Base-by-base conservation (phyloP, 441 rosid genomes). In the Mallotus japonicus region DNA sequence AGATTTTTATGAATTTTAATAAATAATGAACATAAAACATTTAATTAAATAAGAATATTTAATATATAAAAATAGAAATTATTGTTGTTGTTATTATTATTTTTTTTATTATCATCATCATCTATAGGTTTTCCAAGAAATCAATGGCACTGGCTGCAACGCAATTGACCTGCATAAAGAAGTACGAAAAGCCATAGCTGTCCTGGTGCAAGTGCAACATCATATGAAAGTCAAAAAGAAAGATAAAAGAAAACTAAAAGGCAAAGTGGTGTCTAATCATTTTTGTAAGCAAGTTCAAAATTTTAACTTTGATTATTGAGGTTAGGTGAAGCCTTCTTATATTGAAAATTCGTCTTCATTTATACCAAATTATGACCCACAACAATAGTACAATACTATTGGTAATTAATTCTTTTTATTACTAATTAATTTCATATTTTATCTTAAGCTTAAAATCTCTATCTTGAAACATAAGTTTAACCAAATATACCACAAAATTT, bases 211-310 rank as follows among this genome's bases (percentile, higher is more conserved):
- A 65, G 37, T 24, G 28, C 34, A 50, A 65, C 17, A 47, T 65
- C 60, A 56, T 10, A 56, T 24, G 28, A 60, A 67, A 49, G n/a
- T 28, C 4, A 51, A 40, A 54, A 34, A 7, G 8, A 55, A 55
- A 51, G 20, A 8, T 6, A 55, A 68, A 68, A 51, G 22, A 5
- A 67, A 16, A 51, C 22, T 6, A 8, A 67, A 34, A 53, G 12
- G 28, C 3, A 17, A n/a, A 37, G 61, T 69, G 54, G 37, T 16
- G 72, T 56, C 72, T 42, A 56, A 56, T 69, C 63, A 69, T 40
- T 0, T 20, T 13, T 56, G 53, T 15, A 42, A 42, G 28, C 28
- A 55, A 54, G 46, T 53, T 55, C 49, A 44, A 37, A 69, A 42
- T 1, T 46, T 8, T 14, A 55, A 6, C 6, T 42, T 56, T 1